A percentile compares a stretch with the other conserved stretches of the same genome.
phyloP scores from a whole-genome alignment of 176 grass and related monocot genomes.

The Zea mays region Zm-B73-REFERENCE-NAM-5.0 NC_050102.1:176076001-176076500 shows the following conservation, averaged over 20 bases:
- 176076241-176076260: conserved; percentile 67
- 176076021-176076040: conserved; percentile 24
- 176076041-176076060: conserved; percentile 63
- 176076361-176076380: neutral
- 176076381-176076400: conserved; percentile 14
- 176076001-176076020: neutral
- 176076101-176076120: neutral
- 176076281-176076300: conserved; percentile 86
- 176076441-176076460: conserved; percentile 79
- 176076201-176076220: neutral
- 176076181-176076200: neutral
- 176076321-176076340: neutral
- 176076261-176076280: conserved; percentile 61
- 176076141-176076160: neutral
- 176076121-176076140: neutral
- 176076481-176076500: neutral
- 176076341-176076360: neutral
- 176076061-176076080: conserved; percentile 51
- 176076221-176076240: conserved; percentile 23
- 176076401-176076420: conserved; percentile 34
- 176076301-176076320: conserved; percentile 67
- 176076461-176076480: conserved; percentile 30
- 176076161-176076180: neutral
- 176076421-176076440: conserved; percentile 84
- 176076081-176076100: conserved; percentile 73